Base-by-base conservation (phyloP, 2,329 filamentous ascomycete genomes). In the Eutypa lata region DNA sequence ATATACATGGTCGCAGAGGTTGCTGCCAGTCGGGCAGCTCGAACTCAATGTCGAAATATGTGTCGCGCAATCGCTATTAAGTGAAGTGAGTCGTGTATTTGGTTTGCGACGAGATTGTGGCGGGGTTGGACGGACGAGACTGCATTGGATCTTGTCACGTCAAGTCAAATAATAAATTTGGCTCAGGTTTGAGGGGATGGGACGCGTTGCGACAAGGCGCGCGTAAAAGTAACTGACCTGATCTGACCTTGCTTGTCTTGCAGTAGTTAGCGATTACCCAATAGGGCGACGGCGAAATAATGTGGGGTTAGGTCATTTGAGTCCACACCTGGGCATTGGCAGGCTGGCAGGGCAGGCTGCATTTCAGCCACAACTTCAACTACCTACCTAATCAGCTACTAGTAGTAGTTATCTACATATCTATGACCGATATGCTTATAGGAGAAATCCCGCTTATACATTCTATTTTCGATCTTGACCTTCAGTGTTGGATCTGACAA, bases 1-100 rank as follows among this genome's bases (percentile, higher is more conserved):
- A 99, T 97, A 79, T 95, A 94, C 92, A 97, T 96, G 69, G 65
- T 79, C 71, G 66, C 64, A 56, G 57, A 57, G 55, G 60, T 58
- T 60, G 65, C 66, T 67, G 67, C 67, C 66, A 56, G 53, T 56
- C 62, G 64, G 66, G 67, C 67, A 68, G 67, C 65, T 59, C 65
- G 65, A 61, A 55, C 44, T 53, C 47, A 55, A 49, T 58, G 48
- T 56, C 59, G 58, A 51, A 58, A 54, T 55, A 44, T 42, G 54
- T 55, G 62, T 66, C 64, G 63, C 63, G 49, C 22, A 55, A 49
- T 46, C 44, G 19, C 52, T 55, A 40, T 53, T 49, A 51, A 45
- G 19, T 42, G 16, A 38, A 42, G 52, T 40, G 46, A 53, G 21
- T 49, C 37, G 47, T 44, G 43, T 49, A 53, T 35, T 54, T 33